phyloP scores from a whole-genome alignment of 352 stramenopile species.

The Pythium periplocum region DNA sequence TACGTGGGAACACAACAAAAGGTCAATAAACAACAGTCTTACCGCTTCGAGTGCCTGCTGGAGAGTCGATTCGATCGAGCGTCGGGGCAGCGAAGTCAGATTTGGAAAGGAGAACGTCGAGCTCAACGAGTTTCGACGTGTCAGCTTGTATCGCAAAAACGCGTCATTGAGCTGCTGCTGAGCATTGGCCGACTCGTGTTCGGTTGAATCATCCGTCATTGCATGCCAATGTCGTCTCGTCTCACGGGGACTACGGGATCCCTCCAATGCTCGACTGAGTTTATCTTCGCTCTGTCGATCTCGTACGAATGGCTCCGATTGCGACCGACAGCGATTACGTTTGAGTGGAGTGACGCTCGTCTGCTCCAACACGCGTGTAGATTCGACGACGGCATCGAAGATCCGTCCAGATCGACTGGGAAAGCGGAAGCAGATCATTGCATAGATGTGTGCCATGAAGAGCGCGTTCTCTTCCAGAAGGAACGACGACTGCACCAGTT shows the following conservation, averaged over 20 bases:
- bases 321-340: slow-evolving; percentile 4
- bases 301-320: slow-evolving; percentile 13
- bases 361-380: slow-evolving; percentile 45
- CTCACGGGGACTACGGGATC: slow-evolving; percentile 44
- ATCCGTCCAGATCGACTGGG: slow-evolving; percentile 32
- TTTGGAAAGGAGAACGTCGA: too few relatives aligned
- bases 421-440: slow-evolving; percentile 67
- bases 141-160: slow-evolving; percentile 19
- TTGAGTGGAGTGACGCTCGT: not conserved
- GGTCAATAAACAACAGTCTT: not conserved
- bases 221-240: slow-evolving; percentile 60
- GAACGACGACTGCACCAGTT: slow-evolving; percentile 60
- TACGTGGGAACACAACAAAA: too few relatives aligned
- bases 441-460: slow-evolving; percentile 70
- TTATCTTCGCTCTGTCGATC: slow-evolving; percentile 6
- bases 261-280: slow-evolving; percentile 10
- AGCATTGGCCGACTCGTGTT: too few relatives aligned
- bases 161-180: not conserved
- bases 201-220: too few relatives aligned
- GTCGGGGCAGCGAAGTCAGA: not conserved
- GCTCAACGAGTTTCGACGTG: slow-evolving; percentile 2
- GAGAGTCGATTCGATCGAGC: slow-evolving; percentile 15
- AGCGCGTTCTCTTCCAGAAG: slow-evolving; percentile 68
- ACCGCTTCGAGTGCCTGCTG: slow-evolving; percentile 14
- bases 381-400: slow-evolving; percentile 47